Percentiles rank a stretch among this genome's conserved stretches.
Evolutionary conservation across 2,329 filamentous ascomycete genomes (phyloP).

Genomic region (Colletotrichum echinochloae): DNA sequence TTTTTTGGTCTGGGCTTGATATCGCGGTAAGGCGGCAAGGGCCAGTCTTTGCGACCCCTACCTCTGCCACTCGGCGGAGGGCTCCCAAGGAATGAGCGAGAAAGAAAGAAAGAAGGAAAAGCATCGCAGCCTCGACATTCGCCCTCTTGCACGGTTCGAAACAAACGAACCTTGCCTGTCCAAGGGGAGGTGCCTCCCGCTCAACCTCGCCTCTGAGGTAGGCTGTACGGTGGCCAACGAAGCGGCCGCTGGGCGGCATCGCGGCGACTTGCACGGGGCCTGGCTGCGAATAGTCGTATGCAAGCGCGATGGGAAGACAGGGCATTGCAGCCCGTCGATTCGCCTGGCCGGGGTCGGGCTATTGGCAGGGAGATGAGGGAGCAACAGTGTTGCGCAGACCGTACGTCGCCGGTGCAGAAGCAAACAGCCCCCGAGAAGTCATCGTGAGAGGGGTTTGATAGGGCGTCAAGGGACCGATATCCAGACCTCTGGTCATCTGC

Average conservation of each 20-base stretch:
- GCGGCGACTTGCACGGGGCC: conserved; percentile 30
- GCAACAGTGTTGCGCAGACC: conserved; percentile 29
- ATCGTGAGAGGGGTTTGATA: conserved; percentile 7
- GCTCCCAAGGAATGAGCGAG: conserved; percentile 2
- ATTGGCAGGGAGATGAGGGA: conserved; percentile 17
- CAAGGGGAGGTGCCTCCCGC: conserved; percentile 26
- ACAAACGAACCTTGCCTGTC: conserved; percentile 18
- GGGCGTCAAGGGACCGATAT: conserved; percentile 1
- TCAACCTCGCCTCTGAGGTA: conserved; percentile 20
- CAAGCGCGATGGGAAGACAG: conserved; percentile 28
- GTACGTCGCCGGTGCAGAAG: conserved; percentile 10
- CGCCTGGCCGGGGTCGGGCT: neutral
- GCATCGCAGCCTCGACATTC: neutral
- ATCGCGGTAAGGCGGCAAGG: conserved; percentile 36
- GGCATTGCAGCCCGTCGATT: conserved; percentile 17
- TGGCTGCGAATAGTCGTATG: conserved; percentile 17
- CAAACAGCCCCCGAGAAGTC: neutral
- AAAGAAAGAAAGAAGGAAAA: neutral
- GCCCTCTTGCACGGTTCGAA: conserved; percentile 25
- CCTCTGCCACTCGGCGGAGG: conserved; percentile 33
- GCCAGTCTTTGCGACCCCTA: conserved; percentile 11
- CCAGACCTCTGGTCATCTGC: neutral
- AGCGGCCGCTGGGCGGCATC: conserved; percentile 36
- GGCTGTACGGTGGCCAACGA: conserved; percentile 38
- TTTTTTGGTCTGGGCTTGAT: conserved; percentile 10